These are phyloP conservation scores for Brettanomyces anomalus DNA, from an alignment of 805 yeast species.

Conservation along the genomic window DNA sequence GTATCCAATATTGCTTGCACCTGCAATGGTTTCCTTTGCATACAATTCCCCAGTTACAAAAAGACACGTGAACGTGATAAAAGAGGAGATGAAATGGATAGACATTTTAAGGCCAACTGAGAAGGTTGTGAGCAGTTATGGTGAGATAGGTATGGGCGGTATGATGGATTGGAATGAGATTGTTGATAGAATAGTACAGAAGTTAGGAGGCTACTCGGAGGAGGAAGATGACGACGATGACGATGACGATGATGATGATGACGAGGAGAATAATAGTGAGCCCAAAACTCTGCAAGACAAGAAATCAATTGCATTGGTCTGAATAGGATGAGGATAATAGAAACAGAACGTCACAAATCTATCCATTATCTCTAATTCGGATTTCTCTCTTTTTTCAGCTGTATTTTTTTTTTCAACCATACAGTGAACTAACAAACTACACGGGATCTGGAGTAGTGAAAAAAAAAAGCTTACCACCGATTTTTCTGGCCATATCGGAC, in stretches of 20 bases:
- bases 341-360: too few relatives aligned
- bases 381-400: too few relatives aligned
- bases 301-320: too few relatives aligned
- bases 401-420: too few relatives aligned
- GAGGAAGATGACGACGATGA: conserved; percentile 47
- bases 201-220: conserved; percentile 42
- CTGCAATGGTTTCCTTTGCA: conserved; percentile 54
- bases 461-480: too few relatives aligned
- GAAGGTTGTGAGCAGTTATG: conserved; percentile 43
- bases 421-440: too few relatives aligned
- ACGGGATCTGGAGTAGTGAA: too few relatives aligned
- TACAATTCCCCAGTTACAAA: conserved; percentile 48
- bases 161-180: conserved; percentile 63
- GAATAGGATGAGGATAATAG: too few relatives aligned
- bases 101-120: conserved; percentile 52
- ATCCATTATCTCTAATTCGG: too few relatives aligned
- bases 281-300: too few relatives aligned
- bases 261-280: conserved; percentile 27
- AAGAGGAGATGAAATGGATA: conserved; percentile 59
- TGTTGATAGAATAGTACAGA: conserved; percentile 44
- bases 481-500: too few relatives aligned
- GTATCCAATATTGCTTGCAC: conserved; percentile 48
- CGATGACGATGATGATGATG: conserved; percentile 28
- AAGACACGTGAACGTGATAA: conserved; percentile 41
- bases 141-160: conserved; percentile 61